Evolutionary conservation across 768 basidiomycete species (phyloP), one percentile per base, ranked within the genome.

Genomic region (Gymnopilus dilepis): DNA sequence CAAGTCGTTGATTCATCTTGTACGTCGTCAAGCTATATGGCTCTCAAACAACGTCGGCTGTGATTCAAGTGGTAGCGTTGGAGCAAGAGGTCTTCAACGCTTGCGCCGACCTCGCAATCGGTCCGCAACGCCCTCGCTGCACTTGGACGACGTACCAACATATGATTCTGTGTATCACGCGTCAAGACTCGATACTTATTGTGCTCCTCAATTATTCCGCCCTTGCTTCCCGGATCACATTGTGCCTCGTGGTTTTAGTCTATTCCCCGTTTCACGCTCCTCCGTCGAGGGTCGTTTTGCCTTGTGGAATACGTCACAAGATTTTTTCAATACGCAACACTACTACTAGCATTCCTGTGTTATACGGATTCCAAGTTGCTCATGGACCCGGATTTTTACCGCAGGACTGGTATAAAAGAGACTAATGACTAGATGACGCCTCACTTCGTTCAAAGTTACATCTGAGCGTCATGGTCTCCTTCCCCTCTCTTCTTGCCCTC

Each of bases 381-480:
- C 37, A 3, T 21, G 19, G 8, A 33, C 28, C 57, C 57, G 57
- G 57, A n/a, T 34, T 59, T 59, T 59, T 42, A 30, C 58, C 58
- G 58, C 19, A 41, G 6, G 40, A 21, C 1, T 24, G 42, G 58
- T 31, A 59, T 59, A 59, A 59, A 59, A 59, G 50, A 3, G 17
- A 6, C 9, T 11, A 11, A 37, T 37, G 34, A 37, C n/a, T n/a
- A n/a, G 31, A 37, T 47, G 45, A 31, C 19, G 12, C 9, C 24
- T 47, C 21, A 53, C 4, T 24, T 54, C 50, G 5, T 30, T 38
- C 30, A 58, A 21, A 45, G 37, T 22, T 41, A 9, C 3, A 11
- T 30, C 31, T 21, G 13, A n/a, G 48, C 37, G 19, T 45, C 56
- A 65, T 65, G 64, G 57, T 65, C 12, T 59, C 64, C 21, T 65